These are phyloP conservation scores for Candida hungchunana DNA, from an alignment of 805 yeast species.

Conservation along the genomic window DNA sequence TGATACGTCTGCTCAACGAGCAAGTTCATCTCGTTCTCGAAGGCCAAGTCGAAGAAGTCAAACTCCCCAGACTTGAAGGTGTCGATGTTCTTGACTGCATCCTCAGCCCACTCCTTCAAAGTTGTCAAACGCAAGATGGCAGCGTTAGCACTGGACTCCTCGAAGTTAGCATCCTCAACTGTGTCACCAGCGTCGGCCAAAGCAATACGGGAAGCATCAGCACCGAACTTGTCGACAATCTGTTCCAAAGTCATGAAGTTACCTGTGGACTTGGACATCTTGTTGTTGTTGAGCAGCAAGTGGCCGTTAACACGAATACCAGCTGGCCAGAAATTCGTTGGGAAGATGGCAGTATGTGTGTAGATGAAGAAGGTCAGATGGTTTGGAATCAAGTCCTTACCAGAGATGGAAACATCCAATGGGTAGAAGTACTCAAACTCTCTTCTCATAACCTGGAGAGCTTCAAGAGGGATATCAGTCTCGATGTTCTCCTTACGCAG, in stretches of 20 bases:
- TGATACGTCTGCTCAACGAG: slow-evolving; percentile 71
- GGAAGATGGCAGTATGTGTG: slow-evolving; percentile 89
- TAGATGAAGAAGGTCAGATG: slow-evolving; percentile 95
- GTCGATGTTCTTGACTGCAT: slow-evolving; percentile 48
- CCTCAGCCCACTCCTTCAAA: slow-evolving; percentile 95
- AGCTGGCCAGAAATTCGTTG: slow-evolving; percentile 85
- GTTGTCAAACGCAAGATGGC: slow-evolving; percentile 91
- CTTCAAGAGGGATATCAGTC: slow-evolving; percentile 57
- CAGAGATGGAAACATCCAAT: slow-evolving; percentile 85
- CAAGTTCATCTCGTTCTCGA: slow-evolving; percentile 88
- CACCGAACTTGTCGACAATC: slow-evolving; percentile 85
- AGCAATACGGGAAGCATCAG: slow-evolving; percentile 96
- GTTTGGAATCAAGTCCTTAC: slow-evolving; percentile 96
- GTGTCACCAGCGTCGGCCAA: slow-evolving; percentile 98
- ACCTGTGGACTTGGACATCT: slow-evolving; percentile 98
- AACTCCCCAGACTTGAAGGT: slow-evolving; percentile 50
- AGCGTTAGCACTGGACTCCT: slow-evolving; percentile 94
- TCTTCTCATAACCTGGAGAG: slow-evolving; percentile 73
- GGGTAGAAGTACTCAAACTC: slow-evolving; percentile 98
- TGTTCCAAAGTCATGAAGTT: slow-evolving; percentile 90
- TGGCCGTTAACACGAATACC: slow-evolving; percentile 97
- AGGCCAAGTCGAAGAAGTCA: slow-evolving; percentile 78
- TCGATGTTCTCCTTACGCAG: slow-evolving; percentile 43
- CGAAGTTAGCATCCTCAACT: slow-evolving; percentile 96
- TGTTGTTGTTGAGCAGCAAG: slow-evolving; percentile 88